These are phyloP conservation scores for Fusarium udum DNA, from an alignment of 2,329 filamentous ascomycete species.

Conservation along the genomic window DNA sequence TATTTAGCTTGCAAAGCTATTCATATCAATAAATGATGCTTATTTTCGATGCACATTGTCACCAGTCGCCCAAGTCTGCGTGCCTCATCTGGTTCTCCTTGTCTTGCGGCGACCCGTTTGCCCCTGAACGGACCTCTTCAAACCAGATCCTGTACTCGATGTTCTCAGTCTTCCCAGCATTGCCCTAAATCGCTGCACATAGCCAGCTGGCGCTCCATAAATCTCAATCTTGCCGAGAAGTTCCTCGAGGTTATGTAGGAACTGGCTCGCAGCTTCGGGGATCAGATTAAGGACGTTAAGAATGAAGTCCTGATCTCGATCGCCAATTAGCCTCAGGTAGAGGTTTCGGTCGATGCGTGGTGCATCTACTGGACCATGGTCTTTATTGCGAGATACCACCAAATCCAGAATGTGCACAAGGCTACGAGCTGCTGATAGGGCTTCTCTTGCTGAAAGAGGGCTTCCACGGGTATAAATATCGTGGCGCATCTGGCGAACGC, in stretches of 20 bases:
- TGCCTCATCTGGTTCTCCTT: constrained; percentile 49
- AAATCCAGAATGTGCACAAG: constrained; percentile 59
- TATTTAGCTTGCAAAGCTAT: constrained; percentile 6
- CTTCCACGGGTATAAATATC: constrained; percentile 52
- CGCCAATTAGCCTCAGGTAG: constrained; percentile 59
- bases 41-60: not conserved
- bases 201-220: constrained; percentile 48
- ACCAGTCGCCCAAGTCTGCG: not conserved
- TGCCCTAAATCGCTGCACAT: constrained; percentile 49
- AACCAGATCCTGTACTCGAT: constrained; percentile 40
- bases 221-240: constrained; percentile 47
- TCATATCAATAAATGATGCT: not conserved
- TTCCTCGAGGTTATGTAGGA: constrained; percentile 51
- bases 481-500: constrained; percentile 54
- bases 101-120: constrained; percentile 41
- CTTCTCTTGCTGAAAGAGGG: constrained; percentile 52
- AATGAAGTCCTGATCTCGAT: constrained; percentile 55
- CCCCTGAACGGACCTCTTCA: constrained; percentile 46
- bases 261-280: constrained; percentile 56
- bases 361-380: constrained; percentile 46
- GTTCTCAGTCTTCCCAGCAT: constrained; percentile 46
- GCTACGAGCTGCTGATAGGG: constrained; percentile 57
- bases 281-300: constrained; percentile 55
- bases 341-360: constrained; percentile 54
- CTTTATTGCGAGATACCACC: constrained; percentile 54